A percentile compares a stretch with the other conserved stretches of the same genome.
phyloP scores from a whole-genome alignment of 371 early-diverging fungal genomes.

The Chytridium lagenaria region DNA sequence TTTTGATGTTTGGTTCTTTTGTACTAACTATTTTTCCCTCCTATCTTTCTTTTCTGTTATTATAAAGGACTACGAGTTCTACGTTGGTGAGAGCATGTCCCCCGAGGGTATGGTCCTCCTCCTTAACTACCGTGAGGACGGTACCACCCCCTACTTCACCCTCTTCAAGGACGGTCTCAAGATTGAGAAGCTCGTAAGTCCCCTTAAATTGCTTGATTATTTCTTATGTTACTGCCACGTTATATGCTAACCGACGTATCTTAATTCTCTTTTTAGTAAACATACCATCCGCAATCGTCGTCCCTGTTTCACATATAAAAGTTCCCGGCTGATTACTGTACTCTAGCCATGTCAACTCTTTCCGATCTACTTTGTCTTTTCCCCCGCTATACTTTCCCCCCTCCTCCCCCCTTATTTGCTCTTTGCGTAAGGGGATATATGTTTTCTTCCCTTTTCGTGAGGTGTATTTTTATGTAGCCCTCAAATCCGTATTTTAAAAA shows the following conservation, averaged over 20 bases:
- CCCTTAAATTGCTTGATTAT: conserved; percentile 13
- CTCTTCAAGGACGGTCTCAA: conserved; percentile 93
- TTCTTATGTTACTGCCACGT: not conserved
- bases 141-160: conserved; percentile 88
- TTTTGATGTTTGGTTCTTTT: conserved; percentile 2
- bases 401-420: no score
- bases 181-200: conserved; percentile 67
- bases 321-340: no score
- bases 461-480: no score
- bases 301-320: no score
- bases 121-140: conserved; percentile 95
- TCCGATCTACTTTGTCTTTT: no score
- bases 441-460: no score
- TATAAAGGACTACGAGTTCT: conserved; percentile 84
- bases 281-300: no score
- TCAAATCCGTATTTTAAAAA: no score
- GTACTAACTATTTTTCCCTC: conserved; percentile 15
- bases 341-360: no score
- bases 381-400: no score
- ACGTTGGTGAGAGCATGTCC: conserved; percentile 85
- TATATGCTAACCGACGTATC: not conserved
- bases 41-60: not conserved
- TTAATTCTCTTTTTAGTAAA: no score
- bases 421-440: no score
- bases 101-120: conserved; percentile 89